These are phyloP conservation scores for Salix brachista DNA, from an alignment of 345 rosid genomes.

Conservation along the genomic window DNA sequence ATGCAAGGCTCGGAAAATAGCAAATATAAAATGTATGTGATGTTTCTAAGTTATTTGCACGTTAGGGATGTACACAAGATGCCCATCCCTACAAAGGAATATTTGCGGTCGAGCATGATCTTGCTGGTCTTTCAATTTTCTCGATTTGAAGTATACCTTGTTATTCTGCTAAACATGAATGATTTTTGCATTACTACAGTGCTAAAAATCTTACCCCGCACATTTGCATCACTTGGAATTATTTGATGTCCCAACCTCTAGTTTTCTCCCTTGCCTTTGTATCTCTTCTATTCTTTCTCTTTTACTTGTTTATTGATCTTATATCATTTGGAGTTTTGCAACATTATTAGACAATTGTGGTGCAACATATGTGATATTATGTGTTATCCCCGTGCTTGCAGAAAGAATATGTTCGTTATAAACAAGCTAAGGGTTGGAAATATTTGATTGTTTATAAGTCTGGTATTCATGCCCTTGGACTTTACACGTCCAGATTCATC, in stretches of 20 bases:
- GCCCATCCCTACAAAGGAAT: background rate
- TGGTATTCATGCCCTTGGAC: conserved; percentile 60
- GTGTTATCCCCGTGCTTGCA: conserved; percentile 20
- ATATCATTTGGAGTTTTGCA: background rate
- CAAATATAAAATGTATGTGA: too few species aligned
- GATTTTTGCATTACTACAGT: too few species aligned
- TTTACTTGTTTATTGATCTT: background rate
- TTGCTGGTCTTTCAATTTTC: too few species aligned
- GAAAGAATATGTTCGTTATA: conserved; percentile 57
- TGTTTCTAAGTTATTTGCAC: too few species aligned
- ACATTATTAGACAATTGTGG: background rate
- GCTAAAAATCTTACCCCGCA: too few species aligned
- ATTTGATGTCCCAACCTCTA: too few species aligned
- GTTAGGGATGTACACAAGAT: background rate
- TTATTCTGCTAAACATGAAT: background rate
- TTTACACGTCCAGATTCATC: conserved; percentile 51
- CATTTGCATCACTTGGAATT: too few species aligned
- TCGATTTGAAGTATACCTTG: background rate
- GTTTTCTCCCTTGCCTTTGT: too few species aligned
- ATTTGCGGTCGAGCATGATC: background rate
- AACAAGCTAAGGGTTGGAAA: conserved; percentile 46
- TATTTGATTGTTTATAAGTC: conserved; percentile 59
- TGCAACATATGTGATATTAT: background rate
- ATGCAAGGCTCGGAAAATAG: too few species aligned
- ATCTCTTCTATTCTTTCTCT: background rate